Percentiles rank a stretch among this genome's conserved stretches.
phyloP scores from a whole-genome alignment of 208 protist genomes.

The Leishmania mexicana region DNA sequence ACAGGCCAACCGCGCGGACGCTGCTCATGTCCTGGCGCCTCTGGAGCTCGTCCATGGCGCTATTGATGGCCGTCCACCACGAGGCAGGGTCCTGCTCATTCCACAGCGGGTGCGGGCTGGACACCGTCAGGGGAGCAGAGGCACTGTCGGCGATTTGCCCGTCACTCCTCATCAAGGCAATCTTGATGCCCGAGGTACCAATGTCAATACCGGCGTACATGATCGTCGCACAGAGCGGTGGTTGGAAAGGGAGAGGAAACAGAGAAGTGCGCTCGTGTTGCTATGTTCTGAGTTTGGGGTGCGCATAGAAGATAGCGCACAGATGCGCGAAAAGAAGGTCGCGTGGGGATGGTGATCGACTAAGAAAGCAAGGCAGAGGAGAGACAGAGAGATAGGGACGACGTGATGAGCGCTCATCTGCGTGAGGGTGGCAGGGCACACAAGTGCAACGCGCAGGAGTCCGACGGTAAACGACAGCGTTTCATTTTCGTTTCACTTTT shows the following conservation, averaged over 20 bases:
- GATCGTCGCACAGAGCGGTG: not conserved
- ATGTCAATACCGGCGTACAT: slow-evolving; percentile 82
- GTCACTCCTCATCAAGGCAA: slow-evolving; percentile 58
- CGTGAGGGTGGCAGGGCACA: not conserved
- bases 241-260: not conserved
- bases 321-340: not conserved
- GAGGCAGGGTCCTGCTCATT: slow-evolving; percentile 67
- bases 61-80: slow-evolving; percentile 69
- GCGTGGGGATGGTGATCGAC: not conserved
- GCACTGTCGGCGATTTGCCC: slow-evolving; percentile 67
- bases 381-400: not conserved
- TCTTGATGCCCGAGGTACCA: slow-evolving; percentile 74
- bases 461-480: not conserved
- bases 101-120: slow-evolving; percentile 69
- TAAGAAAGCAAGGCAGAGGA: not conserved
- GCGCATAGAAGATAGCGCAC: not conserved
- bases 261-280: not conserved
- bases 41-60: slow-evolving; percentile 54
- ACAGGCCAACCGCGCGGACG: slow-evolving; percentile 65
- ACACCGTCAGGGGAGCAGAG: slow-evolving; percentile 44
- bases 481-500: not conserved
- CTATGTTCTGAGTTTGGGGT: not conserved
- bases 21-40: slow-evolving; percentile 50
- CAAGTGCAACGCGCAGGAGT: not conserved
- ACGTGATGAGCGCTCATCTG: not conserved